These are phyloP conservation scores for Toxicodendron radicans DNA, from an alignment of 345 rosid species.

Conservation along the genomic window DNA sequence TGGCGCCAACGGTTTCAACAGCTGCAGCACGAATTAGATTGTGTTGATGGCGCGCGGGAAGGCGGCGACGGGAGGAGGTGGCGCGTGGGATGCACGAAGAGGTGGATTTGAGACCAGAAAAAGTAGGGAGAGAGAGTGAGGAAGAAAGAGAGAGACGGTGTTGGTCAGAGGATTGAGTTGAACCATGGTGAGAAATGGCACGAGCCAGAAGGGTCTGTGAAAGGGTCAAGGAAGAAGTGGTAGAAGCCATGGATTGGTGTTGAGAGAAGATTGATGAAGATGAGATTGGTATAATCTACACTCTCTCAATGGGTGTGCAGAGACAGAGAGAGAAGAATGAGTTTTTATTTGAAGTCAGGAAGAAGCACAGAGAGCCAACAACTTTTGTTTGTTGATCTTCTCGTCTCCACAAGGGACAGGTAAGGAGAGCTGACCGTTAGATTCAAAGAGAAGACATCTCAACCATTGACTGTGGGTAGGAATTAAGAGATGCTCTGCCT, in stretches of 20 bases:
- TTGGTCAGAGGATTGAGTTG: slow-evolving; percentile 40
- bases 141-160: slow-evolving; percentile 43
- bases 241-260: slow-evolving; percentile 45
- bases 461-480: slow-evolving; percentile 37
- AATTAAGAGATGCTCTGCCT: slow-evolving; percentile 32
- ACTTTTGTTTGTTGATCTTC: slow-evolving; percentile 28
- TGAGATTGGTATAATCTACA: background rate
- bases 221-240: slow-evolving; percentile 48
- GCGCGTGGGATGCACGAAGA: slow-evolving; percentile 26
- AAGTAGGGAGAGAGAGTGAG: slow-evolving; percentile 36
- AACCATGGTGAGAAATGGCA: slow-evolving; percentile 46
- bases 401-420: slow-evolving; percentile 39
- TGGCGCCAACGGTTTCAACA: slow-evolving; percentile 48
- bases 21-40: slow-evolving; percentile 45
- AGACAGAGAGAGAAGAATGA: slow-evolving; percentile 10
- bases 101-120: slow-evolving; percentile 54
- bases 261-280: background rate
- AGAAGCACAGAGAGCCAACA: slow-evolving; percentile 22
- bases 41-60: slow-evolving; percentile 12
- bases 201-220: slow-evolving; percentile 58
- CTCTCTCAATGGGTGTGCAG: too few relatives aligned
- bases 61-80: slow-evolving; percentile 31
- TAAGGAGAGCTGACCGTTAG: slow-evolving; percentile 39
- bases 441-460: slow-evolving; percentile 28
- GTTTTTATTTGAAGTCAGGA: slow-evolving; percentile 14